Percentiles rank a stretch among this genome's conserved stretches.
phyloP scores from a whole-genome alignment of 176 grass and related monocot genomes.

The Puccinellia tenuiflora region DNA sequence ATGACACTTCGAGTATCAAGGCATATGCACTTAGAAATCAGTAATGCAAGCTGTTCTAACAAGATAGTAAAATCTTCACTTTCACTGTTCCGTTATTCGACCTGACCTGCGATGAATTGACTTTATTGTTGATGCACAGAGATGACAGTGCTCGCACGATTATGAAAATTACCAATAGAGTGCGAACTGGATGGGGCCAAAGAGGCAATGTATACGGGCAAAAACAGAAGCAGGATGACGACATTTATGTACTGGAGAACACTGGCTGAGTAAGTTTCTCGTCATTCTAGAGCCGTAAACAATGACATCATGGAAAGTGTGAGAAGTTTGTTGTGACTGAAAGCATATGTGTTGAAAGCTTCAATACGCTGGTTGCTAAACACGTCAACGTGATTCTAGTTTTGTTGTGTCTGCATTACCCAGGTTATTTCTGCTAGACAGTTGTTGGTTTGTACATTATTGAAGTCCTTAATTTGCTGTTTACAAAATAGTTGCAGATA shows the following conservation, averaged over 20 bases:
- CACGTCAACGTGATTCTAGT: not conserved
- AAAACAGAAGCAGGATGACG: slow-evolving; percentile 29
- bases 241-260: slow-evolving; percentile 35
- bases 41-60: slow-evolving; percentile 4
- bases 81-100: slow-evolving; percentile 6
- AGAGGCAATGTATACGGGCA: slow-evolving; percentile 48
- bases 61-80: not conserved
- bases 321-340: not conserved
- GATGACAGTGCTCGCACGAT: slow-evolving; percentile 72
- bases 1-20: not conserved
- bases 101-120: slow-evolving; percentile 20
- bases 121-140: slow-evolving; percentile 45
- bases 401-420: not conserved
- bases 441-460: not conserved
- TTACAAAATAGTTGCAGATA: not conserved
- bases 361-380: not conserved
- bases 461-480: not conserved
- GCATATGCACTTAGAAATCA: slow-evolving; percentile 16
- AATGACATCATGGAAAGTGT: not conserved
- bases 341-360: not conserved
- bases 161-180: slow-evolving; percentile 89
- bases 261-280: slow-evolving; percentile 43
- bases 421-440: not conserved
- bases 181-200: slow-evolving; percentile 84
- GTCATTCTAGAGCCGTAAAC: not conserved